These are phyloP conservation scores for Tolypocladium album DNA, from an alignment of 2,329 filamentous ascomycete species.

Conservation along the genomic window DNA sequence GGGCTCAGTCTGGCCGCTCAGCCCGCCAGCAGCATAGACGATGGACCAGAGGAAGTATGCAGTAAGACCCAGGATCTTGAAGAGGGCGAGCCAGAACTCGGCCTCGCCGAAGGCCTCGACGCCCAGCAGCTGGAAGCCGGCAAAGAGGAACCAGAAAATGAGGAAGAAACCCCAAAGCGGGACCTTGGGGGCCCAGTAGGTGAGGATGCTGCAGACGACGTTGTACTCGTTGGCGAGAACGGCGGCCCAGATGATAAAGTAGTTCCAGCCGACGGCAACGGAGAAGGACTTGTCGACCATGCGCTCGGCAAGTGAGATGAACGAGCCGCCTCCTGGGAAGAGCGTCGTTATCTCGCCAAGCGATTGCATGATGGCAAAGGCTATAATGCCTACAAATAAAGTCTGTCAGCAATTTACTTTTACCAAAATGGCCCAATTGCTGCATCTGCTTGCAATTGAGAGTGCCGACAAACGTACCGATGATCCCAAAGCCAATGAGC, in stretches of 20 bases:
- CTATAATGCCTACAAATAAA: conserved; percentile 39
- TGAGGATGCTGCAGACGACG: conserved; percentile 53
- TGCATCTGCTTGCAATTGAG: background rate
- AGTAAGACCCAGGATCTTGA: conserved; percentile 60
- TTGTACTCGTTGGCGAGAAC: conserved; percentile 65
- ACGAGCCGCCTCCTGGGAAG: conserved; percentile 60
- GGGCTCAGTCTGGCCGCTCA: conserved; percentile 42
- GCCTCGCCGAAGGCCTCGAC: conserved; percentile 68
- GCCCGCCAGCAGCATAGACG: conserved; percentile 58
- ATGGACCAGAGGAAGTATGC: conserved; percentile 68
- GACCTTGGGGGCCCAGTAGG: conserved; percentile 51
- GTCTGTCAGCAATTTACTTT: conserved; percentile 6
- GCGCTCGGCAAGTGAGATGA: conserved; percentile 58
- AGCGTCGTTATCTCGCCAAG: conserved; percentile 65
- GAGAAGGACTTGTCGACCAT: conserved; percentile 62
- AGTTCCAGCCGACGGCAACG: conserved; percentile 61
- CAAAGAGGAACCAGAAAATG: conserved; percentile 64
- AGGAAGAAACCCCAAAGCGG: conserved; percentile 60
- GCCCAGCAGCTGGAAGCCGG: conserved; percentile 58
- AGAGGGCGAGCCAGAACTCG: conserved; percentile 67
- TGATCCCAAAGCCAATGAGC: conserved; percentile 62
- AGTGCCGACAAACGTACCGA: conserved; percentile 28
- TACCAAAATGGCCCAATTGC: background rate
- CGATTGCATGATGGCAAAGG: conserved; percentile 59
- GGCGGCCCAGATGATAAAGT: conserved; percentile 56